Conservation (phyloP, 768 basidiomycete genomes). For the Hortiboletus campestris region DNA sequence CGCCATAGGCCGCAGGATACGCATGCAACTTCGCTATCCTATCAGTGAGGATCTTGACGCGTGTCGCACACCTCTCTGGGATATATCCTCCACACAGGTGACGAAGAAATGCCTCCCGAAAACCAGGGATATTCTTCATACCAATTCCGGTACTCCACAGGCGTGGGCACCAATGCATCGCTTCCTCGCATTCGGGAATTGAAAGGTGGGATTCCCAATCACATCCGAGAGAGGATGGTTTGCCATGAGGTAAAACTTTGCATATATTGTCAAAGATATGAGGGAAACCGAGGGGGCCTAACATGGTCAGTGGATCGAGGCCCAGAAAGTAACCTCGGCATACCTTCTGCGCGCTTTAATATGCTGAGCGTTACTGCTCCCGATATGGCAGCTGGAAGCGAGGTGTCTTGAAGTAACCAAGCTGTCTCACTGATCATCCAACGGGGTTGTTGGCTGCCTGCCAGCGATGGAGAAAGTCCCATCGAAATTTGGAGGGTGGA, state of each 20-base stretch:
- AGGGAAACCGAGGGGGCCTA: not conserved
- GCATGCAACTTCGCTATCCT: conserved; percentile 8
- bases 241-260: no score
- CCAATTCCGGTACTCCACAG: conserved; percentile 1
- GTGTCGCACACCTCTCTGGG: not conserved
- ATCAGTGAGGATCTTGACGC: conserved; percentile 15
- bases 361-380: not conserved
- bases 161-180: fast-evolving
- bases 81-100: not conserved
- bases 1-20: conserved; percentile 28
- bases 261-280: not conserved
- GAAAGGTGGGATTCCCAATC: no score
- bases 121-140: not conserved
- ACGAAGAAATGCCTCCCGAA: not conserved
- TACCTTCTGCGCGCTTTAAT: not conserved
- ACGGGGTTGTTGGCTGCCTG: not conserved
- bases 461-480: not conserved
- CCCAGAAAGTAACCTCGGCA: not conserved
- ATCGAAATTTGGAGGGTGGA: not conserved
- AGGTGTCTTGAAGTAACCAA: not conserved
- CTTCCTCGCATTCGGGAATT: not conserved
- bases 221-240: no score
- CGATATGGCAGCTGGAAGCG: no score
- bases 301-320: not conserved
- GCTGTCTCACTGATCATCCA: not conserved